Percentiles rank a stretch among this genome's conserved stretches.
phyloP scores from a whole-genome alignment of 805 yeast species.

The Metschnikowia picachoensis region DNA sequence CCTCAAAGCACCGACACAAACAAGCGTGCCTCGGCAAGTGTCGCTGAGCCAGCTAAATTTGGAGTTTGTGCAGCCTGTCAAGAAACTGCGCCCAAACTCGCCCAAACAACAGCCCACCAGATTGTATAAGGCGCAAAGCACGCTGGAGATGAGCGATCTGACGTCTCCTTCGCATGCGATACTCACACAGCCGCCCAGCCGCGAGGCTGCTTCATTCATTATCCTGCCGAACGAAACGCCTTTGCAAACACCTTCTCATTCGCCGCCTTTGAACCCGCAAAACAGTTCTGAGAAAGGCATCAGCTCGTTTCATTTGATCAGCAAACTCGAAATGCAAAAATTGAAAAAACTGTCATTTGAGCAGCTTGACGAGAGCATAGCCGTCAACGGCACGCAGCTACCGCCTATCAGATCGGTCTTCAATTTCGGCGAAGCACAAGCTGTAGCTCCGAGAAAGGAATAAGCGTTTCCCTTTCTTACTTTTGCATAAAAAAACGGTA shows the following conservation, averaged over 20 bases:
- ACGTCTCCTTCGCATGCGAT: neutral
- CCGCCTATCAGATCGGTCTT: constrained; percentile 42
- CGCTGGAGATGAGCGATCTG: neutral
- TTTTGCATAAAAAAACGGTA: too few relatives aligned
- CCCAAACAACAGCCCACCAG: constrained; percentile 26
- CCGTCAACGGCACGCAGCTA: constrained; percentile 37
- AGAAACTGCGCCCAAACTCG: constrained; percentile 48
- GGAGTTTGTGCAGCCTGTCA: constrained; percentile 33
- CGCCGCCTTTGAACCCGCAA: constrained; percentile 41
- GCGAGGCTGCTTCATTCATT: constrained; percentile 22
- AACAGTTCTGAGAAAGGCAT: constrained; percentile 13
- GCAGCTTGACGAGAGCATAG: constrained; percentile 27
- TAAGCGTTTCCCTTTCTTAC: neutral
- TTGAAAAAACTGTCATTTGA: constrained; percentile 3
- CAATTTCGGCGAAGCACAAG: constrained; percentile 19
- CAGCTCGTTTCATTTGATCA: constrained; percentile 22
- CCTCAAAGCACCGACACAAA: constrained; percentile 21
- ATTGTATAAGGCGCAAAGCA: constrained; percentile 5
- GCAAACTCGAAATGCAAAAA: constrained; percentile 25
- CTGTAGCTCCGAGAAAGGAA: neutral
- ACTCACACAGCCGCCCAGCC: constrained; percentile 7
- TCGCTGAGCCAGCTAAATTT: constrained; percentile 34
- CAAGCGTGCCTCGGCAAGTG: constrained; percentile 10
- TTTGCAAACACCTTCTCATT: constrained; percentile 45
- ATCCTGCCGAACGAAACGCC: constrained; percentile 45